phyloP scores from a whole-genome alignment of 192 early-diverging fungal genomes.

The Backusella circina region DNA sequence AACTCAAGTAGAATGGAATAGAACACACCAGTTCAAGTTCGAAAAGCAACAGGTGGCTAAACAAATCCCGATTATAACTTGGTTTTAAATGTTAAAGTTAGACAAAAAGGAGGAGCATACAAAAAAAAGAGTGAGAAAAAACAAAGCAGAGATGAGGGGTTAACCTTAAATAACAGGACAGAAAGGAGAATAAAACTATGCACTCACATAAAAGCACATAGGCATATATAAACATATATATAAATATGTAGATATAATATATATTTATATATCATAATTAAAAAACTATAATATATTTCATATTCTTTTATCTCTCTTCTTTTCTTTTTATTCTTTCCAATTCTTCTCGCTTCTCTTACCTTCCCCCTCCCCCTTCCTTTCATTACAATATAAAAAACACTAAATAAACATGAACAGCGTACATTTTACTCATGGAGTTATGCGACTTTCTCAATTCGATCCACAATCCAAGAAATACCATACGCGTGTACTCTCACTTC shows the following conservation, averaged over 20 bases:
- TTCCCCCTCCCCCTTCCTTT: background rate
- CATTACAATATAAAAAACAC: background rate
- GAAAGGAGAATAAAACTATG: background rate
- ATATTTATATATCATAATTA: background rate
- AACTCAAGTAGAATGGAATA: background rate
- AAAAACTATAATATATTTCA: background rate
- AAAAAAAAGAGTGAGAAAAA: background rate
- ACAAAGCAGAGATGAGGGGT: background rate
- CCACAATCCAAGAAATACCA: background rate
- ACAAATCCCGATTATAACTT: background rate
- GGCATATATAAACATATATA: background rate
- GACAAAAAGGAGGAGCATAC: background rate
- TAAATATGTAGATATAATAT: background rate
- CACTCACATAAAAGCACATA: background rate
- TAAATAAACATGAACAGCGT: background rate
- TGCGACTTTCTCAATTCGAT: background rate
- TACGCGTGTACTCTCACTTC: background rate
- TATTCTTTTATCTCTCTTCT: background rate
- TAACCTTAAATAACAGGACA: constrained; percentile 1
- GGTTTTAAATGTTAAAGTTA: background rate
- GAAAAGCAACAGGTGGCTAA: background rate
- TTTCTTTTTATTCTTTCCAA: background rate
- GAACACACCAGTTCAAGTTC: background rate
- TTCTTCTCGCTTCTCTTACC: background rate
- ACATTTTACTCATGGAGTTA: background rate